A percentile compares a stretch with the other conserved stretches of the same genome.
Evolutionary conservation across 2,329 filamentous ascomycete species (phyloP).

Genomic region (Talaromyces rugulosus): DNA sequence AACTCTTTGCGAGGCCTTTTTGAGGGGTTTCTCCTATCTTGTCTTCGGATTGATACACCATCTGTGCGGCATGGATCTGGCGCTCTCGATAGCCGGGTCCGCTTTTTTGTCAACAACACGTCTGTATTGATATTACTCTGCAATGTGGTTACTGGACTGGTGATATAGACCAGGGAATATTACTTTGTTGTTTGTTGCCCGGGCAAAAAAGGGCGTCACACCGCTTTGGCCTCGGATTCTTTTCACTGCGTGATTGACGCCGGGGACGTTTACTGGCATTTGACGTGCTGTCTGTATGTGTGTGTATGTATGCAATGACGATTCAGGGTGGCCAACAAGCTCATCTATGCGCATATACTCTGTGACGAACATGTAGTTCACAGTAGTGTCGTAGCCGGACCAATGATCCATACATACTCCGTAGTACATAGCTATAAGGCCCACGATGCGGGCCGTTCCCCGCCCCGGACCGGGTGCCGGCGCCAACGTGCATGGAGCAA

Average conservation of each 20-base stretch:
- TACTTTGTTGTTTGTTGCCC: neutral
- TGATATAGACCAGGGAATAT: neutral
- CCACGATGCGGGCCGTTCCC: neutral
- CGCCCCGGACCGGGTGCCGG: neutral
- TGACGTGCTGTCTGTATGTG: neutral
- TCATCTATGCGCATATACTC: neutral
- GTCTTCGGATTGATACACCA: neutral
- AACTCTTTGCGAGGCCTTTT: neutral
- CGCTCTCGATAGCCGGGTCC: neutral
- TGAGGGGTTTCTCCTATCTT: neutral
- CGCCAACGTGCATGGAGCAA: neutral
- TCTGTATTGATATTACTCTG: neutral
- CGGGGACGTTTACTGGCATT: neutral
- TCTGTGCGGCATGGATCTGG: neutral
- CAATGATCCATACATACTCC: neutral
- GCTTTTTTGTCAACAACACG: neutral
- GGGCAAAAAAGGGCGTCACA: neutral
- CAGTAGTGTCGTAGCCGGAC: neutral
- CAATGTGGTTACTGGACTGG: neutral
- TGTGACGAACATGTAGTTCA: neutral
- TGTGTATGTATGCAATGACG: neutral
- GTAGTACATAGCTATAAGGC: neutral
- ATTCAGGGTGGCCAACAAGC: neutral
- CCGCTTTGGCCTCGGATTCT: neutral
- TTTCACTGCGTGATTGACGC: neutral